phyloP scores from a whole-genome alignment of 331 rosid genomes.

The Malus hybrid region DNA sequence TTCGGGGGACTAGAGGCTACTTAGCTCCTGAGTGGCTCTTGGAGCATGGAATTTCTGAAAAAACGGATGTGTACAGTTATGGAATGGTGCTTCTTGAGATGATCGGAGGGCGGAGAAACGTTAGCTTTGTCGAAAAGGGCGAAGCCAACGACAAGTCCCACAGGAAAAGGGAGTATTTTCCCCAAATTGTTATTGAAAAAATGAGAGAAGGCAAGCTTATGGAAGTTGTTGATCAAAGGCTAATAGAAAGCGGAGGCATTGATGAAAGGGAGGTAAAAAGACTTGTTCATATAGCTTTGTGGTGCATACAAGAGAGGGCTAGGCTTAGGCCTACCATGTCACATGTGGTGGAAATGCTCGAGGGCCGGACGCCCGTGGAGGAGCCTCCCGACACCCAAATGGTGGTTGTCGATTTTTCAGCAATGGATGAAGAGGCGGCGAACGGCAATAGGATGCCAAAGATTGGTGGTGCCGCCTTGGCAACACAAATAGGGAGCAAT shows the following conservation, averaged over 20 bases:
- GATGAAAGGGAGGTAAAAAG: conserved; percentile 59
- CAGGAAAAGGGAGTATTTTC: conserved; percentile 63
- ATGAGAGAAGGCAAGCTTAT: conserved; percentile 55
- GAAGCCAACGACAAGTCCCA: conserved; percentile 13
- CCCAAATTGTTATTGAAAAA: conserved; percentile 60
- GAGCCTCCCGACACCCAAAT: conserved; percentile 71
- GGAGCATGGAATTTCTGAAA: conserved; percentile 75
- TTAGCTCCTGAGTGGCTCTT: conserved; percentile 91
- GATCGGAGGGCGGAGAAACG: conserved; percentile 71
- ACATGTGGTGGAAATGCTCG: conserved; percentile 72
- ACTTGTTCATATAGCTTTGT: conserved; percentile 60
- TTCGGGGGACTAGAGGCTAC: conserved; percentile 87
- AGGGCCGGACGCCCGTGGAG: conserved; percentile 50
- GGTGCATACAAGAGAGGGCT: conserved; percentile 92
- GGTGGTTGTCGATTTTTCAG: conserved; percentile 55
- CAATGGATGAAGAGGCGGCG: conserved; percentile 38
- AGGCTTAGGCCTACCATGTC: conserved; percentile 65
- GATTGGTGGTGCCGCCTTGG: conserved; percentile 15
- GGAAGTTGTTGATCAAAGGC: conserved; percentile 65
- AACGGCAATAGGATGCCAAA: conserved; percentile 2
- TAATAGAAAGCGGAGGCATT: conserved; percentile 32
- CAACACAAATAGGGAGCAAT: not conserved
- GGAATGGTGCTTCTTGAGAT: conserved; percentile 91
- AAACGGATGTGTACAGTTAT: conserved; percentile 68
- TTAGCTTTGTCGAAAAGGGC: conserved; percentile 27